These are phyloP conservation scores for Trebouxiophyceae sp. DNA, from an alignment of 163 green algal species.

Conservation along the genomic window DNA sequence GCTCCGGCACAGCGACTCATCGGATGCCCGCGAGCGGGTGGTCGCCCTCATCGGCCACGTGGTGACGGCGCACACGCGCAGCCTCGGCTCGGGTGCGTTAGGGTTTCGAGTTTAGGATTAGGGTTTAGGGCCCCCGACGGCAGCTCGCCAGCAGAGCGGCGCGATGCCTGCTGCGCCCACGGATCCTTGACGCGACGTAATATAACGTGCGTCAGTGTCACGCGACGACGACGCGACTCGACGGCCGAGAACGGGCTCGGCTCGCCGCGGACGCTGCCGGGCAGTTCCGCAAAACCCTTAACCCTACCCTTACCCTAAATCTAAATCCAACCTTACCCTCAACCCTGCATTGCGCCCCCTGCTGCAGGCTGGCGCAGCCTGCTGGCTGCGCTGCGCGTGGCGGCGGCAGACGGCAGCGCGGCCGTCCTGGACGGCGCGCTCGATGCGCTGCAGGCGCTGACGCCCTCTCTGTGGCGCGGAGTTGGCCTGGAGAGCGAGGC, in stretches of 20 bases:
- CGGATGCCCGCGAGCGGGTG: constrained; percentile 72
- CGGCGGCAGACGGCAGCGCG: constrained; percentile 35
- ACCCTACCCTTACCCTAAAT: background rate
- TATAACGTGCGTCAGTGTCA: too few relatives aligned
- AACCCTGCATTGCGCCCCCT: background rate
- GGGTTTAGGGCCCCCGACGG: too few relatives aligned
- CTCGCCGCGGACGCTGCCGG: background rate
- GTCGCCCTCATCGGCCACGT: constrained; percentile 67
- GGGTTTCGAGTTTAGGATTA: too few relatives aligned
- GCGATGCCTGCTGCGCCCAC: too few relatives aligned
- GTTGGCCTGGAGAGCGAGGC: constrained; percentile 11
- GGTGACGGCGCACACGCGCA: constrained; percentile 32
- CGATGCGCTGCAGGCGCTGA: constrained; percentile 36
- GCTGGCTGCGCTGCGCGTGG: constrained; percentile 48
- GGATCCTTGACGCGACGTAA: too few relatives aligned
- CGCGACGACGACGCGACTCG: too few relatives aligned
- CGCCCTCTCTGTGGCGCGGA: constrained; percentile 19
- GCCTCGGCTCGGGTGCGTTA: constrained; percentile 45
- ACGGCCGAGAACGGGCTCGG: too few relatives aligned
- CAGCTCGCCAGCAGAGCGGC: too few relatives aligned
- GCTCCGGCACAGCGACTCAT: constrained; percentile 69
- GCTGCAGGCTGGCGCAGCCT: constrained; percentile 47
- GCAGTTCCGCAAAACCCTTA: background rate
- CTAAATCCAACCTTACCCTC: background rate
- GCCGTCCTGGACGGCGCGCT: constrained; percentile 45